Conservation (phyloP, 208 protist genomes). For the Leishmania guyanensis region DNA sequence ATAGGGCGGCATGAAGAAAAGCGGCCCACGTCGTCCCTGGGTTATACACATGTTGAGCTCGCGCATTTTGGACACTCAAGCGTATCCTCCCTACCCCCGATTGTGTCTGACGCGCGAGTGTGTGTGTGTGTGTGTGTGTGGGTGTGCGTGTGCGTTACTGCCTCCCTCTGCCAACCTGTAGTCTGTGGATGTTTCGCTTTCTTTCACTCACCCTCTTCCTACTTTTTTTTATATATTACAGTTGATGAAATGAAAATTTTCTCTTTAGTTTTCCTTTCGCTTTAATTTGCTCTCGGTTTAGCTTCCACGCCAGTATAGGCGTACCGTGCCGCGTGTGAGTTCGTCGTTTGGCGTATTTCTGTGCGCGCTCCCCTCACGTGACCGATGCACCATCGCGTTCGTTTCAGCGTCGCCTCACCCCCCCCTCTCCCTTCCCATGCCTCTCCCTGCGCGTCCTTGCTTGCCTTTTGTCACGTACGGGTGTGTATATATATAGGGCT, state of each 20-base stretch:
- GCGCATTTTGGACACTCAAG: neutral
- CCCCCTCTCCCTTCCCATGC: too few relatives aligned
- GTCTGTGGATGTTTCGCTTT: neutral
- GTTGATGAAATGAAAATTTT: neutral
- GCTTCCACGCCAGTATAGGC: neutral
- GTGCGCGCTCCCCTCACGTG: neutral
- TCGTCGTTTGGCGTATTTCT: neutral
- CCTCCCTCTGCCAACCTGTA: neutral
- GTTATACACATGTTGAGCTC: too few relatives aligned
- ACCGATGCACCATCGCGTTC: neutral
- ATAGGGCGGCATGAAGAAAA: neutral
- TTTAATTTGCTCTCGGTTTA: neutral
- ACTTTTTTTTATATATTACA: neutral
- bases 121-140: too few relatives aligned
- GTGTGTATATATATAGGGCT: neutral
- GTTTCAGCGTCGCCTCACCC: neutral
- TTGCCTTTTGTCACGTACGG: neutral
- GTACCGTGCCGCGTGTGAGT: neutral
- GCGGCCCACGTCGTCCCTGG: neutral
- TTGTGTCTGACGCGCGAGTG: too few relatives aligned
- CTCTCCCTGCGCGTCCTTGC: too few relatives aligned
- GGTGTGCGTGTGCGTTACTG: neutral
- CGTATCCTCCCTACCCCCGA: neutral
- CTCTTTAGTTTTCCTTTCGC: neutral
- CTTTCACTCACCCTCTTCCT: neutral